phyloP scores from a whole-genome alignment of 345 rosid genomes.

The Pelargonium nanum region DNA sequence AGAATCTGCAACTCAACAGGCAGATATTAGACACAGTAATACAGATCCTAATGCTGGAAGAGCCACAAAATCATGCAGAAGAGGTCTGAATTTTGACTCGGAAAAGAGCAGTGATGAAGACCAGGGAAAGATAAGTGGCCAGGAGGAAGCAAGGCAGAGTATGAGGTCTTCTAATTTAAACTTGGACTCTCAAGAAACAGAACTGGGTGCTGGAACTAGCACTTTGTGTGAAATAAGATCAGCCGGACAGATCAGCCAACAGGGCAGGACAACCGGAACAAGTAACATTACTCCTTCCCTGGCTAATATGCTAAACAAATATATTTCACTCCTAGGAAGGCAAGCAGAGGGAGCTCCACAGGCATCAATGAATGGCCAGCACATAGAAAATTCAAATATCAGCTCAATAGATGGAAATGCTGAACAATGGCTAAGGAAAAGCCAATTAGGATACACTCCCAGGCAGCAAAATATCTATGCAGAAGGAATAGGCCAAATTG shows the following conservation, averaged over 20 bases:
- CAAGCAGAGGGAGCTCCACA: constrained; percentile 3
- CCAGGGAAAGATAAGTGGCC: constrained; percentile 6
- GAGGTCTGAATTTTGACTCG: constrained; percentile 43
- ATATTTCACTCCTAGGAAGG: constrained; percentile 10
- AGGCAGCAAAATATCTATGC: constrained; percentile 10
- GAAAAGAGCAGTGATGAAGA: constrained; percentile 21
- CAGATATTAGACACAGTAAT: constrained; percentile 11
- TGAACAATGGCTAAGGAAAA: constrained; percentile 1
- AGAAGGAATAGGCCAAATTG: constrained; percentile 16
- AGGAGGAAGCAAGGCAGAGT: constrained; percentile 18
- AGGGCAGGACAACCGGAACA: constrained; percentile 24
- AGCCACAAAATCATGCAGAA: constrained; percentile 37
- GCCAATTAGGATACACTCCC: constrained; percentile 2
- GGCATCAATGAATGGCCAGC: constrained; percentile 12
- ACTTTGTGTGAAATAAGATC: constrained; percentile 12
- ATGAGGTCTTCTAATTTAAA: constrained; percentile 7
- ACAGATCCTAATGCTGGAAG: constrained; percentile 14
- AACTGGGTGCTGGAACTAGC: constrained; percentile 12
- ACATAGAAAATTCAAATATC: constrained; percentile 5
- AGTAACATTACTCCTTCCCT: constrained; percentile 12
- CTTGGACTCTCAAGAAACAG: constrained; percentile 18
- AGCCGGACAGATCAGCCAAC: constrained; percentile 23
- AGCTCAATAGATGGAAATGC: not conserved
- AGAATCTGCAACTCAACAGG: constrained; percentile 30
- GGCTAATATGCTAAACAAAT: constrained; percentile 18